phyloP scores from a whole-genome alignment of 306 rosid species.

The Potentilla sterilis region DNA sequence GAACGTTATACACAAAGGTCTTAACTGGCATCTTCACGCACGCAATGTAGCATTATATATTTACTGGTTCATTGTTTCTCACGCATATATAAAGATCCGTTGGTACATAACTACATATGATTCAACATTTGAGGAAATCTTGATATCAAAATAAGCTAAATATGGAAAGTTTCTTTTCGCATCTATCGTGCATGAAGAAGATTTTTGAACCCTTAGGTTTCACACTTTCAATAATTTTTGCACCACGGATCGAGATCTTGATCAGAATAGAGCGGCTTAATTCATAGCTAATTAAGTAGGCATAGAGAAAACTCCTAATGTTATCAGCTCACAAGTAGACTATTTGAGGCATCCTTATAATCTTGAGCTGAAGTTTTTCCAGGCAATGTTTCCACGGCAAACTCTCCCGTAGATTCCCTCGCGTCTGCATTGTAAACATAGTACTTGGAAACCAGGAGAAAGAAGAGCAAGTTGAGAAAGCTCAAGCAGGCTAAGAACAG shows the following conservation, averaged over 20 bases:
- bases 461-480: slow-evolving; percentile 59
- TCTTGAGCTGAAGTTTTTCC: slow-evolving; percentile 16
- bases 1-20: neutral
- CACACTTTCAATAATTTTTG: neutral
- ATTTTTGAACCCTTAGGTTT: neutral
- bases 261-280: neutral
- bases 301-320: neutral
- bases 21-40: neutral
- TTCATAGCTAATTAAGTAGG: neutral
- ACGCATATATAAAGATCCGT: neutral
- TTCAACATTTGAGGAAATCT: neutral
- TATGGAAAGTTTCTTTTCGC: neutral
- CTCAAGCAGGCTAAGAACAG: slow-evolving; percentile 57
- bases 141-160: neutral
- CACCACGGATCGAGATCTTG: neutral
- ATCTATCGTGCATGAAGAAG: neutral
- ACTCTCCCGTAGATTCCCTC: slow-evolving; percentile 23
- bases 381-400: slow-evolving; percentile 22
- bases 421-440: slow-evolving; percentile 54
- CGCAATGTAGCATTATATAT: neutral
- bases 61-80: neutral
- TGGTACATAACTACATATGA: neutral
- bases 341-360: slow-evolving; percentile 3
- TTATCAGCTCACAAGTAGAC: slow-evolving; percentile 13
- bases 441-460: slow-evolving; percentile 52